phyloP scores from a whole-genome alignment of 2,329 filamentous ascomycete genomes.

The Microascus cirrosus region DNA sequence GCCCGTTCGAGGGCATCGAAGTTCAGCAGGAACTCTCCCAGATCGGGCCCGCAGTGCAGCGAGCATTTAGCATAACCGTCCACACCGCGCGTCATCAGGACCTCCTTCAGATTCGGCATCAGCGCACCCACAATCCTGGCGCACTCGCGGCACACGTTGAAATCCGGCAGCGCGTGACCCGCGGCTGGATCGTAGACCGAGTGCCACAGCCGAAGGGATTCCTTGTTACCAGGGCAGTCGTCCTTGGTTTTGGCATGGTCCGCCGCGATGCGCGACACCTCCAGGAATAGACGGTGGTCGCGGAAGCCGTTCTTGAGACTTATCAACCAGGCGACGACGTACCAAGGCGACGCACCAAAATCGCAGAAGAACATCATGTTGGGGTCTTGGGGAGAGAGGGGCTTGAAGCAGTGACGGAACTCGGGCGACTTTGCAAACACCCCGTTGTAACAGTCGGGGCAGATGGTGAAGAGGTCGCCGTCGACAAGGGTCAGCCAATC shows the following conservation, averaged over 20 bases:
- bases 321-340: constrained; percentile 73
- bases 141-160: constrained; percentile 67
- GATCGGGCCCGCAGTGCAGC: constrained; percentile 46
- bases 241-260: constrained; percentile 31
- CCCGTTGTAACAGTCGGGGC: constrained; percentile 64
- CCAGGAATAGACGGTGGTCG: constrained; percentile 58
- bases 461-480: constrained; percentile 65
- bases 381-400: constrained; percentile 13
- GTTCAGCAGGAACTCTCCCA: constrained; percentile 45
- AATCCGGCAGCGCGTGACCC: constrained; percentile 52
- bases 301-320: constrained; percentile 58
- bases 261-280: constrained; percentile 51
- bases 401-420: constrained; percentile 57
- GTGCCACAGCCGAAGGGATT: constrained; percentile 58
- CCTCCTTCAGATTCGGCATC: constrained; percentile 58
- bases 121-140: constrained; percentile 60
- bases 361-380: constrained; percentile 58
- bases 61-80: constrained; percentile 46
- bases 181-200: constrained; percentile 60
- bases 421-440: constrained; percentile 54
- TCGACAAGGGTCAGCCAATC: constrained; percentile 75
- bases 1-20: constrained; percentile 50
- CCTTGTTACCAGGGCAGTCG: constrained; percentile 46
- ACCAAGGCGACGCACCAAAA: constrained; percentile 69
- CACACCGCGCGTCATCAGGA: constrained; percentile 40